Evolutionary conservation across 2,329 filamentous ascomycete genomes (phyloP), one percentile per base, ranked within the genome.

Genomic region (Fusarium musae): DNA sequence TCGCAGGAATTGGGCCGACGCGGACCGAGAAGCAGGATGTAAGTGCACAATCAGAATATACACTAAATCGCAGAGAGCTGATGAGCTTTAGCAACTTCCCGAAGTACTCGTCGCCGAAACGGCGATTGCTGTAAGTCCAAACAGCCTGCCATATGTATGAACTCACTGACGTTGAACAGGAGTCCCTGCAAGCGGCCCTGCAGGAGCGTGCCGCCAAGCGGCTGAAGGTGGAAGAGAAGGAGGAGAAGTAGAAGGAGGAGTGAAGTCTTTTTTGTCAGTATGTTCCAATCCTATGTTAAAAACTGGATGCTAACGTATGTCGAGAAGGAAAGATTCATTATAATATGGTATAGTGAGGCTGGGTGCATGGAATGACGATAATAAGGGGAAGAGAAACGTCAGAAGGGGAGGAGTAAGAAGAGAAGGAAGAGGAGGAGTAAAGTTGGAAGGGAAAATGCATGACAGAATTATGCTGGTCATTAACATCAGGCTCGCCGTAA

Each of bases 401-500:
- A 6, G 40, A 23, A 23, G 13, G 9, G n/a, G 40, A 42, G 13
- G 15, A 44, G n/a, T 5, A 44, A 26, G 23, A 23, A 5, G n/a
- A 44, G n/a, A 11, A 43, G n/a, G n/a, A 17, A 10, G n/a, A 43
- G n/a, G n/a, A 43, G 16, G 5, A 26, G 42, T 17, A 43, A 23
- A 23, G 6, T 17, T 43, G 15, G 15, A 23, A 17, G n/a, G 42
- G 42, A 12, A 43, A 43, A 26, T 17, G 6, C 16, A 23, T 1
- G 0, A 9, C 15, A 43, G 42, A 16, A 26, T 43, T 43, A 16
- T 26, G 43, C 17, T 46, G 11, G 5, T 17, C 23, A 13, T 15
- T 46, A 12, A 13, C 1, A 3, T 21, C 12, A 28, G 23, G 17
- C 1, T 46, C 3, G 17, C 43, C 1, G 28, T 3, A 28, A 10